A percentile compares a stretch with the other conserved stretches of the same genome.
phyloP scores from a whole-genome alignment of 179 eudicot species.

The Vitellaria paradoxa region DNA sequence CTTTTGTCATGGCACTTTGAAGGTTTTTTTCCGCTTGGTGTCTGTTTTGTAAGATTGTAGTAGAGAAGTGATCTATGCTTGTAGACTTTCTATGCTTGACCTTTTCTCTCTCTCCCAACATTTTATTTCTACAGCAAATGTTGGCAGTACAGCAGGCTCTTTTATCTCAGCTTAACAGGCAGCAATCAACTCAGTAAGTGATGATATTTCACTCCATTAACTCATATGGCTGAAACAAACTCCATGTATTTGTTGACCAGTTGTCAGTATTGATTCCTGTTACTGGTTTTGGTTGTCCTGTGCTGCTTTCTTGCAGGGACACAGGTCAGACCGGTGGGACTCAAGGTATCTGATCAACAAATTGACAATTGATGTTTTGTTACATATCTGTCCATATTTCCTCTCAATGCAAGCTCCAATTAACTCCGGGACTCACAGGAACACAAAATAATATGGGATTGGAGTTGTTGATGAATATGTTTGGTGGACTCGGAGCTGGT shows the following conservation, averaged over 20 bases:
- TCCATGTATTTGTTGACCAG: neutral
- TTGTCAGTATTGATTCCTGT: neutral
- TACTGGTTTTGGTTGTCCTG: slow-evolving; percentile 8
- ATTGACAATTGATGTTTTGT: neutral
- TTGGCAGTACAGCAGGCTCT: slow-evolving; percentile 69
- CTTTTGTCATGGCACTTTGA: neutral
- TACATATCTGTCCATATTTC: slow-evolving; percentile 2
- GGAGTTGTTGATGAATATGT: slow-evolving; percentile 93
- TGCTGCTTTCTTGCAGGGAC: slow-evolving; percentile 46
- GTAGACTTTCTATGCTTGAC: neutral
- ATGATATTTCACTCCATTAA: neutral
- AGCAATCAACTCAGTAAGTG: slow-evolving; percentile 75
- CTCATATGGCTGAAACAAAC: neutral
- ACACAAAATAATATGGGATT: slow-evolving; percentile 62
- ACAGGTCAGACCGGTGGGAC: slow-evolving; percentile 55
- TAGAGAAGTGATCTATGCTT: neutral
- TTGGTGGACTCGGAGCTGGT: slow-evolving; percentile 90
- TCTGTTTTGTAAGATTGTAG: neutral
- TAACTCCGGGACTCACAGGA: slow-evolving; percentile 34
- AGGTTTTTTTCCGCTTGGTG: neutral
- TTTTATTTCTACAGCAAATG: slow-evolving; percentile 65
- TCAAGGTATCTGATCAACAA: slow-evolving; percentile 43
- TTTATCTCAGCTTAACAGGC: slow-evolving; percentile 53
- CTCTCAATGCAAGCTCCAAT: neutral
- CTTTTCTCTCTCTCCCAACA: neutral